A percentile compares a stretch with the other conserved stretches of the same genome.
Conservation (phyloP, 108 stramenopile species). For the Nitzschia sp. region DNA sequence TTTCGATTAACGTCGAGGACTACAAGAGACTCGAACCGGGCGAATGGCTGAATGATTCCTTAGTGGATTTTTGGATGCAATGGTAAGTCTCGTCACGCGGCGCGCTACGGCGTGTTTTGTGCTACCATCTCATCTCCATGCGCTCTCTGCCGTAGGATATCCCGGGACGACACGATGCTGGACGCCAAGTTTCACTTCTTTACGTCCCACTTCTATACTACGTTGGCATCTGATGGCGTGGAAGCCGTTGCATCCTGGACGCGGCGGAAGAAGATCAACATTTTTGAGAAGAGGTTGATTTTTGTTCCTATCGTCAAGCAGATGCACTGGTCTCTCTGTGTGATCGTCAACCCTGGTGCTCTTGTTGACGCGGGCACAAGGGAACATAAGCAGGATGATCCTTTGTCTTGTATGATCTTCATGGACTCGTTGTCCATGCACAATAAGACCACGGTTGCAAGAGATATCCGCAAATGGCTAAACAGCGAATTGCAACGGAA, state of each 20-base stretch:
- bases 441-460: slow-evolving; percentile 47
- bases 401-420: slow-evolving; percentile 65
- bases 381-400: slow-evolving; percentile 17
- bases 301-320: slow-evolving; percentile 93
- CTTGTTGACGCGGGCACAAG: slow-evolving; percentile 31
- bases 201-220: slow-evolving; percentile 89
- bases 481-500: slow-evolving; percentile 77
- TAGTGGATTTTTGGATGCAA: slow-evolving; percentile 90
- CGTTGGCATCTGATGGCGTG: slow-evolving; percentile 57
- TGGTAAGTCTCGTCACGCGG: slow-evolving; percentile 79
- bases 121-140: too few species aligned
- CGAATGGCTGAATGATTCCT: slow-evolving; percentile 85
- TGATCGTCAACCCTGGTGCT: slow-evolving; percentile 87
- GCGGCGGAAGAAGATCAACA: slow-evolving; percentile 72
- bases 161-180: slow-evolving; percentile 43
- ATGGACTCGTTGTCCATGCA: slow-evolving; percentile 85
- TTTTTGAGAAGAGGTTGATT: slow-evolving; percentile 88
- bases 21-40: slow-evolving; percentile 56
- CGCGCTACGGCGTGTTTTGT: too few species aligned
- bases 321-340: slow-evolving; percentile 96
- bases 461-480: slow-evolving; percentile 64
- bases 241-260: slow-evolving; percentile 83
- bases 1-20: slow-evolving; percentile 69
- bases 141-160: slow-evolving; percentile 38
- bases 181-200: slow-evolving; percentile 67